A percentile compares a stretch with the other conserved stretches of the same genome.
Conservation (phyloP, 148 eudicot species). For the Euryodendron excelsum region DNA sequence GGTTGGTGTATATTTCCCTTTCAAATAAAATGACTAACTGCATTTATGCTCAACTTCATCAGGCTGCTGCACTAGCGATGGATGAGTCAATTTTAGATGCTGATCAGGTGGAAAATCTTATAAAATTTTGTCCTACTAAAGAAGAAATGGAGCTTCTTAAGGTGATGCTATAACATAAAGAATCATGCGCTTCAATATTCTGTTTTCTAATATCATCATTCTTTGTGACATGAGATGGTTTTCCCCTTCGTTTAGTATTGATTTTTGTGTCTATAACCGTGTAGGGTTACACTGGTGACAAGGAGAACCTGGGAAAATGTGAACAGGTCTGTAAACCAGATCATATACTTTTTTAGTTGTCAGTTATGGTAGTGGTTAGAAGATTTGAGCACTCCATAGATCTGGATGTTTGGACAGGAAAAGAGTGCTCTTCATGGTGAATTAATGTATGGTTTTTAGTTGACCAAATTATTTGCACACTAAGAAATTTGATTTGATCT, state of each 20-base stretch:
- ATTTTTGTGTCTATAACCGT: neutral
- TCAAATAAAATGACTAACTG: neutral
- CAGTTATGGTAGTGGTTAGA: neutral
- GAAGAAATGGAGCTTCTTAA: constrained; percentile 97
- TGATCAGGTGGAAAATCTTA: constrained; percentile 97
- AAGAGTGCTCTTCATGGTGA: neutral
- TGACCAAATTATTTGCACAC: neutral
- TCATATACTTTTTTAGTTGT: constrained; percentile 4
- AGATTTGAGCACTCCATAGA: constrained; percentile 5
- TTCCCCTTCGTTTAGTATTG: neutral
- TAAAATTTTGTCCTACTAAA: constrained; percentile 95
- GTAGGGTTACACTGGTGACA: constrained; percentile 81
- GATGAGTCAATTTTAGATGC: constrained; percentile 95
- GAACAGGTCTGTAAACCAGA: constrained; percentile 70
- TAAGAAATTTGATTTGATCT: neutral
- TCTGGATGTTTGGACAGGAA: neutral
- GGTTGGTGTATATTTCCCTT: neutral
- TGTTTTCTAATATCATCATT: neutral
- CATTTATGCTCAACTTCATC: constrained; percentile 18
- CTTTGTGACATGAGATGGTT: neutral
- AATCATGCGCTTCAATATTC: neutral
- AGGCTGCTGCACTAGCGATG: constrained; percentile 96
- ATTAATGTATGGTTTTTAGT: neutral
- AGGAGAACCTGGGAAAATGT: constrained; percentile 84
- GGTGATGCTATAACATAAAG: constrained; percentile 41